phyloP scores from a whole-genome alignment of 306 rosid genomes.

The Echinosophora koreensis region DNA sequence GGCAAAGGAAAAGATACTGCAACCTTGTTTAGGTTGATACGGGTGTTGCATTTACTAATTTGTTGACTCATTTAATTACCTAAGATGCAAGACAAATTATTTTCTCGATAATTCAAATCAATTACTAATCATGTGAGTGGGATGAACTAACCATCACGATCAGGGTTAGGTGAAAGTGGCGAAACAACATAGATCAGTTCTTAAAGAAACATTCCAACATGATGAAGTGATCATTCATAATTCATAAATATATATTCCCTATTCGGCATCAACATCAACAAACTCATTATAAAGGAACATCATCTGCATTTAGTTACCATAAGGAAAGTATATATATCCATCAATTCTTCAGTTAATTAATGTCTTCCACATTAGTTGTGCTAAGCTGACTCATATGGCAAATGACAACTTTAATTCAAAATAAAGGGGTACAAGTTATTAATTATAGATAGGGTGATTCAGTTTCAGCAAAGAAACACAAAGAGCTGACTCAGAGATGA shows the following conservation, averaged over 20 bases:
- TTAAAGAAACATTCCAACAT: constrained; percentile 12
- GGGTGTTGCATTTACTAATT: neutral
- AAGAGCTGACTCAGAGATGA: constrained; percentile 32
- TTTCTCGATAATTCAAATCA: neutral
- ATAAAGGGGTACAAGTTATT: neutral
- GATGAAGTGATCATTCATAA: neutral
- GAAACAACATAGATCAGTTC: constrained; percentile 4
- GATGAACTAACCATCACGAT: constrained; percentile 7
- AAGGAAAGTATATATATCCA: too few species aligned
- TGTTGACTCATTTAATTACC: neutral
- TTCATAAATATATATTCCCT: neutral
- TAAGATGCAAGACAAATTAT: neutral
- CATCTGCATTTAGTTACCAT: neutral
- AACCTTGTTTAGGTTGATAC: neutral
- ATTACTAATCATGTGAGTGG: neutral
- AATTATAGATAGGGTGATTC: constrained; percentile 39
- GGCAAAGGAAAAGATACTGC: neutral
- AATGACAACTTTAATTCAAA: neutral
- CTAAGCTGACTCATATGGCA: constrained; percentile 7
- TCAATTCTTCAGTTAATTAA: neutral
- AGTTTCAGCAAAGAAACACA: neutral
- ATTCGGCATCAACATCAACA: neutral
- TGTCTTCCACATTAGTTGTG: neutral
- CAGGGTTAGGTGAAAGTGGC: constrained; percentile 26
- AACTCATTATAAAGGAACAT: neutral